These are phyloP conservation scores for Daldinia sp. DNA, from an alignment of 2,329 filamentous ascomycete species.

Conservation along the genomic window DNA sequence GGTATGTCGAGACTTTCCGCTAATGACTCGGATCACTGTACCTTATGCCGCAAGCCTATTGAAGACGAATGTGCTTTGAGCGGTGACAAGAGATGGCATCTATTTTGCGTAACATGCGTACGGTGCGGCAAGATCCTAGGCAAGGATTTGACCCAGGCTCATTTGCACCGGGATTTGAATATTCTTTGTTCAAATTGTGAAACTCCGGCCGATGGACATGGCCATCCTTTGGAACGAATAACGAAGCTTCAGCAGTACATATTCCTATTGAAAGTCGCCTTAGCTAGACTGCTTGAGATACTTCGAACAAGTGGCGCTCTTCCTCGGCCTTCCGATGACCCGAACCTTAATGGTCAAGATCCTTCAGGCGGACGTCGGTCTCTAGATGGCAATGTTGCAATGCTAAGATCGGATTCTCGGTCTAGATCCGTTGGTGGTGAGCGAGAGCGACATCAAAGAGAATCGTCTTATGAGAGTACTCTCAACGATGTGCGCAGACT, in stretches of 20 bases:
- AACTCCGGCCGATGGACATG: slow-evolving; percentile 60
- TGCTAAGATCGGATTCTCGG: slow-evolving; percentile 70
- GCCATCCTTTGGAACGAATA: slow-evolving; percentile 71
- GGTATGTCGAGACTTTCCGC: slow-evolving; percentile 74
- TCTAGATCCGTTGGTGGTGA: slow-evolving; percentile 78
- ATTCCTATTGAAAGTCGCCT: slow-evolving; percentile 88
- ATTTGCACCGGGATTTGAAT: slow-evolving; percentile 73
- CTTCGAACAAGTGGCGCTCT: slow-evolving; percentile 84
- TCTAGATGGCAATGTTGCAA: slow-evolving; percentile 58
- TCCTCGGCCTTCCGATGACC: slow-evolving; percentile 77
- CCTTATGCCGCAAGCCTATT: slow-evolving; percentile 82
- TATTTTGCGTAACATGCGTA: slow-evolving; percentile 80
- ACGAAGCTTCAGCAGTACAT: slow-evolving; percentile 94
- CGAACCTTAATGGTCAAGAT: slow-evolving; percentile 71
- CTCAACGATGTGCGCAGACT: slow-evolving; percentile 93
- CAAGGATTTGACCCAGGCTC: slow-evolving; percentile 71
- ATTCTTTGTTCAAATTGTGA: slow-evolving; percentile 77
- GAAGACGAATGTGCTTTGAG: slow-evolving; percentile 89
- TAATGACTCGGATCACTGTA: slow-evolving; percentile 85
- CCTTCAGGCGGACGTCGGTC: slow-evolving; percentile 67
- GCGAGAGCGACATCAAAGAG: slow-evolving; percentile 66
- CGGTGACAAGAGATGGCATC: slow-evolving; percentile 82
- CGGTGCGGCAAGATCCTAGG: slow-evolving; percentile 72
- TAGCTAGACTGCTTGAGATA: slow-evolving; percentile 88
- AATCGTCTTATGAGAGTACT: slow-evolving; percentile 91